Evolutionary conservation across 2,329 filamentous ascomycete genomes (phyloP).

Genomic region (Exophiala mesophila): DNA sequence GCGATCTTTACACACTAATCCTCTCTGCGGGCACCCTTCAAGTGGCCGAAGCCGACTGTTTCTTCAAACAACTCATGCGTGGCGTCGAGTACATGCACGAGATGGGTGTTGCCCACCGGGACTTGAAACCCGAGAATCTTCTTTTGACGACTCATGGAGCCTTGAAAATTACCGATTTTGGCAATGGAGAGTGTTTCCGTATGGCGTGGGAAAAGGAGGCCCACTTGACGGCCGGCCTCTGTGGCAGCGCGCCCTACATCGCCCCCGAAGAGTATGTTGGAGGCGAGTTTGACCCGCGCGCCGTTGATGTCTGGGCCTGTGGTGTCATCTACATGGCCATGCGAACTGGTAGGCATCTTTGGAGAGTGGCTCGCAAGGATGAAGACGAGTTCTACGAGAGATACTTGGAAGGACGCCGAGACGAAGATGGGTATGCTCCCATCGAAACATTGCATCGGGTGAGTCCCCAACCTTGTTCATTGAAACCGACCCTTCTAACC

Average conservation of each 20-base stretch:
- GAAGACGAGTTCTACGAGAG: constrained; percentile 96
- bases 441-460: constrained; percentile 94
- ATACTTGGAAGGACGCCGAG: constrained; percentile 85
- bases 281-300: constrained; percentile 91
- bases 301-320: constrained; percentile 97
- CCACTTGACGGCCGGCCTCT: constrained; percentile 96
- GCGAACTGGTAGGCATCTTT: constrained; percentile 90
- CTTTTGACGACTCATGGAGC: constrained; percentile 87
- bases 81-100: constrained; percentile 99
- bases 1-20: constrained; percentile 90
- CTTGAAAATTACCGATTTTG: constrained; percentile 97
- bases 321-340: constrained; percentile 99
- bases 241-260: constrained; percentile 94
- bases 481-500: constrained; percentile 4
- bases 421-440: constrained; percentile 92
- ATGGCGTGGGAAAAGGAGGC: constrained; percentile 99
- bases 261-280: constrained; percentile 94
- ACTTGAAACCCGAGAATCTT: constrained; percentile 94
- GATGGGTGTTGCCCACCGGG: constrained; percentile 96
- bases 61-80: constrained; percentile 99
- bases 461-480: constrained; percentile 41
- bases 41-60: constrained; percentile 89
- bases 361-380: constrained; percentile 93
- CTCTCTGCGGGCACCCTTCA: constrained; percentile 88
- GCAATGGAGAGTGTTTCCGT: constrained; percentile 97